A percentile compares a stretch with the other conserved stretches of the same genome.
These are phyloP conservation scores for Termitomyces sp. DNA, from an alignment of 768 basidiomycete species.

Conservation along the genomic window DNA sequence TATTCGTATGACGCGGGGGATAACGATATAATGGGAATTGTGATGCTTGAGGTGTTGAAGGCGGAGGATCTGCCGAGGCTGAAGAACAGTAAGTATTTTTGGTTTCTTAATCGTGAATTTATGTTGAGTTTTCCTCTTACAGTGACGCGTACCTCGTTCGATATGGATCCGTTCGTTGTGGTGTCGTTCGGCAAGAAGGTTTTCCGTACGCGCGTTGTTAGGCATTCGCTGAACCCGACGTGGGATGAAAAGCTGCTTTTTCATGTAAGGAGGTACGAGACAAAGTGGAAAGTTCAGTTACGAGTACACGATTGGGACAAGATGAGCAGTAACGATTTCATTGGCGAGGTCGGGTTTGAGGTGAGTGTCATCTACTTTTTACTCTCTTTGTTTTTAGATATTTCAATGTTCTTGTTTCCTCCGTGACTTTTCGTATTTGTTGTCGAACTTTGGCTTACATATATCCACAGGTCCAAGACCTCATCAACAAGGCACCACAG, in stretches of 20 bases:
- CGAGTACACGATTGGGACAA: conserved; percentile 97
- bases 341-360: conserved; percentile 74
- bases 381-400: too few species aligned
- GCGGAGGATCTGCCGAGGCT: conserved; percentile 82
- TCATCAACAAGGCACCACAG: conserved; percentile 63
- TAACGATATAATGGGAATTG: conserved; percentile 83
- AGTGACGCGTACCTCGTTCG: conserved; percentile 87
- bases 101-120: background rate
- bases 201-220: conserved; percentile 85
- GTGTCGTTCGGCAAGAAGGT: conserved; percentile 96
- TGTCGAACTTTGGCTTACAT: too few species aligned
- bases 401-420: too few species aligned
- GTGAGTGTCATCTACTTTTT: too few species aligned
- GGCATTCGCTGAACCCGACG: conserved; percentile 75
- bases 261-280: conserved; percentile 69
- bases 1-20: conserved; percentile 61
- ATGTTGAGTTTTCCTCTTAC: background rate
- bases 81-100: conserved; percentile 67
- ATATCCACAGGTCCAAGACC: conserved; percentile 33
- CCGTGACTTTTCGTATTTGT: too few species aligned
- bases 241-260: conserved; percentile 97
- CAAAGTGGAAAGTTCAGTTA: conserved; percentile 68
- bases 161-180: conserved; percentile 98
- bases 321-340: conserved; percentile 79
- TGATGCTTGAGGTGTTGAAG: conserved; percentile 85